Evolutionary conservation across 805 yeast genomes (phyloP), one percentile per base, ranked within the genome.

Genomic region (Pichia rugopelliculosa): DNA sequence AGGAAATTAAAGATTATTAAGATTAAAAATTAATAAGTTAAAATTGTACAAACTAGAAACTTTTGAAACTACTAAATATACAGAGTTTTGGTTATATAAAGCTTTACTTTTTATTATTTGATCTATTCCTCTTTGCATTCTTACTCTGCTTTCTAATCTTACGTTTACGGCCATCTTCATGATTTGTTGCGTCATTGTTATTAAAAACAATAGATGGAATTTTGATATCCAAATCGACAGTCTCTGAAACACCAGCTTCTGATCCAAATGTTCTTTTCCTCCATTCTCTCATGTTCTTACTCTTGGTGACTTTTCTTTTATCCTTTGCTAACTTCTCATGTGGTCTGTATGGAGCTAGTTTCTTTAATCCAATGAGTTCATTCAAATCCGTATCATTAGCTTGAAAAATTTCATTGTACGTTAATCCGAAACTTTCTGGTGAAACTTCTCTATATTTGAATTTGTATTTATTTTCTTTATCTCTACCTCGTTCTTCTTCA

Each of bases 361-460:
- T 90, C 71, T 91, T 91, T 58, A 93, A 70, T 21, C 96, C 93
- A 49, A 89, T 82, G 59, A 74, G 89, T 48, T 82, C 84, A 66
- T 93, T 93, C 65, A 93, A 73, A 42, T 84, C 85, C 51, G 76
- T 74, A 63, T 93, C 99, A 59, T 87, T 91, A 13, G 99, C 99
- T 49, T 87, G 69, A 46, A 93, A 71, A 42, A 93, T 93, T 58
- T 93, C 99, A 53, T 93, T 75, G 0, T 93, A 76, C 0, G 86
- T 74, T 42, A 93, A 73, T 12, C 98, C 98, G 68, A 78, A 93
- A 10, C 89, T 70, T 59, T 93, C 98, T 9, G 99, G 97, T 1
- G 96, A 89, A 4, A 93, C 98, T 57, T 89, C 96, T 58, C 97
- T 78, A 62, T 93, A 93, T 57, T 80, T 82, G 74, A 93, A 91